Conservation (phyloP, 2,329 filamentous ascomycete genomes). For the Eurotiales sp. region DNA sequence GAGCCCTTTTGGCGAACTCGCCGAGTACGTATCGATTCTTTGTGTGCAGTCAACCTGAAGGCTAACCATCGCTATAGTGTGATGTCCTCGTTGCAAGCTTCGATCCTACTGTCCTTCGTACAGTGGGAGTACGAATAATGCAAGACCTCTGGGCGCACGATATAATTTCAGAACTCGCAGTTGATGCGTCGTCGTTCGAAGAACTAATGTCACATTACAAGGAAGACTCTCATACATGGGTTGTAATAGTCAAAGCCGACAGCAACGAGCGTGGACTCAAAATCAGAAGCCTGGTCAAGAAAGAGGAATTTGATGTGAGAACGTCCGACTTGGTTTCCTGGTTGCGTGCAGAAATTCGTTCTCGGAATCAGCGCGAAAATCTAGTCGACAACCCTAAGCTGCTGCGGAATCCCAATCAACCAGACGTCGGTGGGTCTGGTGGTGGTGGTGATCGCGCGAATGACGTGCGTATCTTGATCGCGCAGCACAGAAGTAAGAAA, state of each 20-base stretch:
- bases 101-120: constrained; percentile 70
- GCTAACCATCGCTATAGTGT: constrained; percentile 51
- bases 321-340: constrained; percentile 70
- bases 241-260: constrained; percentile 77
- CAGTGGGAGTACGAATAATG: constrained; percentile 71
- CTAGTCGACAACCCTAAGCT: constrained; percentile 41
- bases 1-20: constrained; percentile 58
- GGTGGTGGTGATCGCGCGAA: constrained; percentile 51
- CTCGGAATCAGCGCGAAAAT: constrained; percentile 63
- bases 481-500: constrained; percentile 84
- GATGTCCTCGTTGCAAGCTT: constrained; percentile 90
- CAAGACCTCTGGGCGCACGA: constrained; percentile 76
- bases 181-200: constrained; percentile 73
- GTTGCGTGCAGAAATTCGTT: constrained; percentile 76
- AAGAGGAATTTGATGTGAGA: constrained; percentile 77
- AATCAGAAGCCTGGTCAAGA: constrained; percentile 71
- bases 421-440: constrained; percentile 30
- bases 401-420: constrained; percentile 38
- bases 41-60: not conserved
- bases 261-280: constrained; percentile 60
- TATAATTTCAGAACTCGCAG: constrained; percentile 83
- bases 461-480: constrained; percentile 79
- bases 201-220: constrained; percentile 64
- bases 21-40: constrained; percentile 50
- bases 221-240: constrained; percentile 80